Evolutionary conservation across 1,284 basidiomycete genomes (phyloP).

Genomic region (Athelia psychrophila): DNA sequence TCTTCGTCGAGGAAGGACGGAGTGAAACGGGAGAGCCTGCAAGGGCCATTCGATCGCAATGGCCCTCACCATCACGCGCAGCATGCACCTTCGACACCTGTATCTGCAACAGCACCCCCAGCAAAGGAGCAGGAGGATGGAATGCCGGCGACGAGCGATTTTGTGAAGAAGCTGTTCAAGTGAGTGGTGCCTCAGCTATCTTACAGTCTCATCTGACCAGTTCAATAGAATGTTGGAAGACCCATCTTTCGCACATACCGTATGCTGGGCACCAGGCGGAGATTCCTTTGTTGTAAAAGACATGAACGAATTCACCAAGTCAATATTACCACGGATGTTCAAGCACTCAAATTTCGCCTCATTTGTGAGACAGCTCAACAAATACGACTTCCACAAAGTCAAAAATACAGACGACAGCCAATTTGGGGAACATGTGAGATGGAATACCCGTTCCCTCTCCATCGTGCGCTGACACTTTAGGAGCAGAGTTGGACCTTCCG

Average conservation of each 20-base stretch:
- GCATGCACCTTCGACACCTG: not conserved
- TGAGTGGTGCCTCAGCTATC: constrained; percentile 31
- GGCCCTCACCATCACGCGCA: not conserved
- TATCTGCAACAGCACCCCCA: constrained; percentile 15
- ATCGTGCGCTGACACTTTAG: not conserved
- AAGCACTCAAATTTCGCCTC: constrained; percentile 97
- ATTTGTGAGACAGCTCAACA: constrained; percentile 95
- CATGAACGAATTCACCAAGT: constrained; percentile 97
- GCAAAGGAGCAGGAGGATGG: constrained; percentile 42
- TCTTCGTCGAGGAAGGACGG: not conserved
- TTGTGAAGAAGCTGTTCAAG: constrained; percentile 96
- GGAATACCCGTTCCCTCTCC: not conserved
- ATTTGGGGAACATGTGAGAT: constrained; percentile 74
- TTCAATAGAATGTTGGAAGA: constrained; percentile 84
- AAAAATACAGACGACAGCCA: constrained; percentile 80
- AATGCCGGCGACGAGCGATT: constrained; percentile 82
- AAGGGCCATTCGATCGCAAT: not conserved
- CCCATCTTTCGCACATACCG: constrained; percentile 67
- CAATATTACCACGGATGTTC: constrained; percentile 92
- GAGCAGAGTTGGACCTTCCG: constrained; percentile 91
- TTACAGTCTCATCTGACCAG: constrained; percentile 7
- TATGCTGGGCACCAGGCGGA: constrained; percentile 86
- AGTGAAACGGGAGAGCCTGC: not conserved
- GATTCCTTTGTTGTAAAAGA: constrained; percentile 97
- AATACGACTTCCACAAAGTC: constrained; percentile 98